A percentile compares a stretch with the other conserved stretches of the same genome.
Conservation (phyloP, 306 rosid genomes). For the Dryas drummondii region DNA sequence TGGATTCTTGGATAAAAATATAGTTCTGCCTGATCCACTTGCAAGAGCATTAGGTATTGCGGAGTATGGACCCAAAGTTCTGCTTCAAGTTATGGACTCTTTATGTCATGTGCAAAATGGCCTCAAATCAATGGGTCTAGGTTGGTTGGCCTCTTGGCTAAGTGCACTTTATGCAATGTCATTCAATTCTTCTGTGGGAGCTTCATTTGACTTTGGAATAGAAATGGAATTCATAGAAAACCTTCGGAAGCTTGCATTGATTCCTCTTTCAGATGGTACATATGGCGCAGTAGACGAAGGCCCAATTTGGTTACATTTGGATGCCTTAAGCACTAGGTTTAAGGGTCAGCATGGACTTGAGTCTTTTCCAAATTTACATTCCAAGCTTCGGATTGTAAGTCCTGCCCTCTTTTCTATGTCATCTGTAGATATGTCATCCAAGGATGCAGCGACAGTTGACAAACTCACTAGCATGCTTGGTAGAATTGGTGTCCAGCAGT, state of each 20-base stretch:
- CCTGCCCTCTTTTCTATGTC: conserved; percentile 63
- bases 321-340: conserved; percentile 43
- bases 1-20: conserved; percentile 66
- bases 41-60: conserved; percentile 76
- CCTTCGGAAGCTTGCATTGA: conserved; percentile 54
- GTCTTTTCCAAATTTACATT: conserved; percentile 64
- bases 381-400: conserved; percentile 67
- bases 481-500: conserved; percentile 72
- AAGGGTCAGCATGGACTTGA: conserved; percentile 56
- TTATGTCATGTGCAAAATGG: conserved; percentile 47
- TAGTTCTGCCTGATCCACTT: conserved; percentile 58
- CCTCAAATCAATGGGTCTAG: conserved; percentile 55
- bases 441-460: conserved; percentile 37
- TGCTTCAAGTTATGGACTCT: conserved; percentile 58
- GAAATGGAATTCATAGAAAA: conserved; percentile 42
- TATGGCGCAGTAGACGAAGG: conserved; percentile 70
- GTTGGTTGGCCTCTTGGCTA: conserved; percentile 78
- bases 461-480: conserved; percentile 60
- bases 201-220: conserved; percentile 36
- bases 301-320: conserved; percentile 79
- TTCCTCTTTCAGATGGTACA: conserved; percentile 92
- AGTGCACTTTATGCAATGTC: conserved; percentile 47
- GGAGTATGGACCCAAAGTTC: conserved; percentile 77
- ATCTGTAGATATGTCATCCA: conserved; percentile 41
- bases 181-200: conserved; percentile 44